Evolutionary conservation across 495 filamentous ascomycete species (phyloP), one percentile per base, ranked within the genome.

Genomic region (Lasiosphaeria miniovina): DNA sequence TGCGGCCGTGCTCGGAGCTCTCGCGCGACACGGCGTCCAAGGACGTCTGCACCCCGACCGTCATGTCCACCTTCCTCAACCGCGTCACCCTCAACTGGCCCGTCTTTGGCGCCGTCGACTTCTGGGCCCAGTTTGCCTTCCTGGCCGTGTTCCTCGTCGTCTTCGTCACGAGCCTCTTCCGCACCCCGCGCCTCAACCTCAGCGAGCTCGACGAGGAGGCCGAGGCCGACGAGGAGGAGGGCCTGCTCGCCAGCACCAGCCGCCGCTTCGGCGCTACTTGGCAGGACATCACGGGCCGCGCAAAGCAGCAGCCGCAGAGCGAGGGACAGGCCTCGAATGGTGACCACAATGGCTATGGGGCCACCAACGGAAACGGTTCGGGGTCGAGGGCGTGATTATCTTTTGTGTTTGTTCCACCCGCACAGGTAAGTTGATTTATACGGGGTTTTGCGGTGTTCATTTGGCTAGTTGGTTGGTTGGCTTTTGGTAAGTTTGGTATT

Each of bases 91-190:
- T 98, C 61, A 94, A 93, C 74, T 98, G 91, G 79, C 93, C 95
- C 14, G 89, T 96, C 68, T 96, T 98, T 73, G 94, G 94, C n/a
- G 88, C 84, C 38, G 78, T 98, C 11, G 82, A 88, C 59, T 98
- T 98, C 75, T 98, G 92, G 93, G 89, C 90, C 0, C 95, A 98
- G 68, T 96, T 96, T 66, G 86, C 80, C 11, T 98, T 98, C 74
- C 74, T 98, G 49, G 91, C 79, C 17, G 77, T 96, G 12, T 96
- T 94, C 74, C 68, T 95, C 7, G 74, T 95, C 54, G 83, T 94
- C 35, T 86, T 93, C 61, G 45, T 90, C 38, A 87, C 85, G 3
- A 84, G 87, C 3, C 74, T 97, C 1, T 84, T 98, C 76, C 84
- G 89, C 34, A 87, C 91, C 8, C 92, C 93, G 2, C 85, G 81